Conservation (phyloP, 768 basidiomycete species). For the Suillus clintonianus region DNA sequence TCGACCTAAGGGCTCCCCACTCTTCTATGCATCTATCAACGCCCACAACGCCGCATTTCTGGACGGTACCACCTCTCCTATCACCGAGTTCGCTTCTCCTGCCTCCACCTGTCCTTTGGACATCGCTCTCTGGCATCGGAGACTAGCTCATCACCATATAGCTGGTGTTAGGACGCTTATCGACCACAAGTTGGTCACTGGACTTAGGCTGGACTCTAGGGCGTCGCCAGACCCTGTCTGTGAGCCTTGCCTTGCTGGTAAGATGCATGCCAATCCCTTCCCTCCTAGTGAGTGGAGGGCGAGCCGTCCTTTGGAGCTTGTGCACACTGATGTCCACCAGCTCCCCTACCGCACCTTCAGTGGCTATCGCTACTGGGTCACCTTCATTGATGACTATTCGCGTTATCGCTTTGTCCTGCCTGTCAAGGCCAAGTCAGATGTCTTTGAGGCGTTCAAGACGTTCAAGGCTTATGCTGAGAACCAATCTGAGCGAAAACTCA, state of each 20-base stretch:
- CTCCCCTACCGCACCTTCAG: constrained; percentile 9
- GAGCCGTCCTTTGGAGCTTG: constrained; percentile 13
- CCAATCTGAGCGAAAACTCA: constrained; percentile 15
- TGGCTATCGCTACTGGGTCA: constrained; percentile 11
- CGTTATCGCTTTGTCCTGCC: constrained; percentile 19
- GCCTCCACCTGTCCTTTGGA: no score
- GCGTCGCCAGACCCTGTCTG: constrained; percentile 16
- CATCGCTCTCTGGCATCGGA: no score
- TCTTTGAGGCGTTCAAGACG: constrained; percentile 25
- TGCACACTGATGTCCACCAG: constrained; percentile 27
- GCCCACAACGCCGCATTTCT: no score
- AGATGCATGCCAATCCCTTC: constrained; percentile 22
- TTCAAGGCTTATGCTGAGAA: constrained; percentile 34
- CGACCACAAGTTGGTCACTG: constrained; percentile 14
- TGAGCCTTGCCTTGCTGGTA: constrained; percentile 20
- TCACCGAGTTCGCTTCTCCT: no score
- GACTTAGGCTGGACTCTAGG: constrained; percentile 10
- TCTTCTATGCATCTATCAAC: no score
- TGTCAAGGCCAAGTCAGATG: constrained; percentile 21
- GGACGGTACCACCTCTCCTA: no score
- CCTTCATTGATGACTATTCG: constrained; percentile 10
- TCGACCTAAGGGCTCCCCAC: no score
- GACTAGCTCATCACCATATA: constrained; percentile 19
- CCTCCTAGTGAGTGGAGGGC: constrained; percentile 12
- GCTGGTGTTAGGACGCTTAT: constrained; percentile 4